These are phyloP conservation scores for Terana coerulea DNA, from an alignment of 768 basidiomycete genomes.

Conservation along the genomic window DNA sequence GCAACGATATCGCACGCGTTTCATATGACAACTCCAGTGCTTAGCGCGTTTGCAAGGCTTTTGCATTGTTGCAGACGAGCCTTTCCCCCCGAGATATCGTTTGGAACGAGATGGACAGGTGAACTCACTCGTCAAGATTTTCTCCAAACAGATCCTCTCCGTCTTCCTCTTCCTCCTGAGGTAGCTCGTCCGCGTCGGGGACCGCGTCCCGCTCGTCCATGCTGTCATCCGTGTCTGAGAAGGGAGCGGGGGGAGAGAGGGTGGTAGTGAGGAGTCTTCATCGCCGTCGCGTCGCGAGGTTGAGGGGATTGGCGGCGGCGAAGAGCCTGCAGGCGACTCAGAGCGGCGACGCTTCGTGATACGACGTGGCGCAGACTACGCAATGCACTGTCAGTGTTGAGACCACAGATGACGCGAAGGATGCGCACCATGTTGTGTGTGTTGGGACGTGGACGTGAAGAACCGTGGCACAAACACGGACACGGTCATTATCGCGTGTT, in stretches of 20 bases:
- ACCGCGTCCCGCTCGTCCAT: slow-evolving; percentile 41
- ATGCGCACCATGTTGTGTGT: background rate
- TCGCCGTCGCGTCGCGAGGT: slow-evolving; percentile 46
- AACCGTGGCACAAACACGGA: background rate
- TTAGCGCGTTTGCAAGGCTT: slow-evolving; percentile 3
- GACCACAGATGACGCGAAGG: background rate
- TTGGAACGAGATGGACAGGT: background rate
- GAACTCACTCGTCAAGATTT: slow-evolving; percentile 63
- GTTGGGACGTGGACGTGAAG: background rate
- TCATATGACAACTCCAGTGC: background rate
- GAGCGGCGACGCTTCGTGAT: slow-evolving; percentile 50
- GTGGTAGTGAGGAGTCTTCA: slow-evolving; percentile 68
- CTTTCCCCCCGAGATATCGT: slow-evolving; percentile 2
- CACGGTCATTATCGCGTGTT: slow-evolving; percentile 2
- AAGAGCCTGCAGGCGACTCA: slow-evolving; percentile 48
- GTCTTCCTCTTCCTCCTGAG: slow-evolving; percentile 66
- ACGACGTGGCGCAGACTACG: slow-evolving; percentile 40
- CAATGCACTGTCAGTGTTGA: background rate
- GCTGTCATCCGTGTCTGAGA: slow-evolving; percentile 46
- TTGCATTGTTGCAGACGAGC: too few species aligned
- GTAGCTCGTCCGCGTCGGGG: slow-evolving; percentile 85
- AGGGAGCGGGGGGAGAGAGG: slow-evolving; percentile 49
- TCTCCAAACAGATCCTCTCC: slow-evolving; percentile 93
- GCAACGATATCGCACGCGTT: background rate
- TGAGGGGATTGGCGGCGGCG: slow-evolving; percentile 33